Evolutionary conservation across 192 early-diverging fungal species (phyloP), one percentile per base, ranked within the genome.

Genomic region (Lunasporangiospora selenospora): DNA sequence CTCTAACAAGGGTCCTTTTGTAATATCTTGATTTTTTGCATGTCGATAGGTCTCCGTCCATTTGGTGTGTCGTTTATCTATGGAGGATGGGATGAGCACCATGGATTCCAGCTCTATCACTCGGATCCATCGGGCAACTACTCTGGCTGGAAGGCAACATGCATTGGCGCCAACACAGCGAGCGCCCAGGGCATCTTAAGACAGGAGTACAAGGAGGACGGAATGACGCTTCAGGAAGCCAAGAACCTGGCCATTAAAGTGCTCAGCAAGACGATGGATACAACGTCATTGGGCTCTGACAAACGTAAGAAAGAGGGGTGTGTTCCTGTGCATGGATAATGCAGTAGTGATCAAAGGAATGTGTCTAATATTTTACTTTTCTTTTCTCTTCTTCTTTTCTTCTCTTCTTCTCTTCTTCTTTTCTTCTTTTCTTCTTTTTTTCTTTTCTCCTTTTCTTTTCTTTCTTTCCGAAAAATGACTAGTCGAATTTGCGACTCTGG

Each of bases 61-160:
- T 99, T 93, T 71, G 98, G 98, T 40, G 98, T 98, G 13, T 98
- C 96, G 21, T 98, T 99, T 76, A 83, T 99, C 54, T 98, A 93
- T 65, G 98, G 93, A 23, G 96, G 98, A 27, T 93, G 91, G 79
- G 98, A 98, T 75, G 75, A 89, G 26, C 85, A 91, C 41, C 79
- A 82, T 67, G 96, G 95, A 13, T 97, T 98, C 85, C 98, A 98
- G 78, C 87, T 99, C 31, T 98, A 98, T 76, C 94, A 95, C 77
- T 96, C 95, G 18, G 98, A 99, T 81, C 98, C 98, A 1, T 95
- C 94, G 3, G 98, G 98, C 50, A 99, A 99, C 84, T 99, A 98
- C 80, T 88, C 90, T 70, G 97, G 96, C 49, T 99, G 98, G 98
- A 98, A 97, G 77, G 95, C 98, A 7, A 95, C 92, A 34, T 96